Base-by-base conservation (phyloP, 192 early-diverging fungal genomes). In the Dimargaris cristalligena region DNA sequence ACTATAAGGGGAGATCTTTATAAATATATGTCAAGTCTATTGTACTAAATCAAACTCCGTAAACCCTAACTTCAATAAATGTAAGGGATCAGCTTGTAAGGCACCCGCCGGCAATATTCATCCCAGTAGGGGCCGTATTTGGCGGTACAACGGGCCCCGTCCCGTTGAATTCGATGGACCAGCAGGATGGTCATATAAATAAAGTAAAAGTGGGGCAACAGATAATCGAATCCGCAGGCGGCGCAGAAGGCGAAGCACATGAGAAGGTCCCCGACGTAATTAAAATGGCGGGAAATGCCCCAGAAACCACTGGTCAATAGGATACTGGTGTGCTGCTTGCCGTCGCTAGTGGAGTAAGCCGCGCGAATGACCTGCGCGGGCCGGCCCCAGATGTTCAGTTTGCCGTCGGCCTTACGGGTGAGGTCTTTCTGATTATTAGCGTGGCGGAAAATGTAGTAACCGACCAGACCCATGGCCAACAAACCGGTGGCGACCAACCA, bases 81-180 rank as follows among this genome's bases (percentile, higher is more conserved):
- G 58, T 62, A 74, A 20, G 77, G 75, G 51, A 74, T 70, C 58
- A 78, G 55, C 72, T 79, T 80, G 70, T 78, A 81, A 2, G 77
- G 78, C 41, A 84, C 79, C 25, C n/a, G 14, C n/a, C 38, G 18
- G 58, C 78, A 77, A 67, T 87, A 87, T 60, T 86, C 67, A 35
- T 83, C 78, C 87, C 87, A 89, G 73, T 80, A 87, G 60, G 84
- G 80, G 62, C 87, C 87, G 64, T 89, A 89, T 67, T 89, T 87
- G 67, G 82, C 83, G 52, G 63, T 61, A 69, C 83, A 87, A 54
- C 87, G 68, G 34, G 73, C 74, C 49, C 86, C 79, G 64, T 89
- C 87, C 44, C 87, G 74, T 29, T 71, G 58, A 64, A 87, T 80
- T 52, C 83, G 80, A 58, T 80, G 77, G 29, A 83, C 62, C 44